Base-by-base conservation (phyloP, 2,329 filamentous ascomycete genomes). In the Colletotrichum scovillei region DNA sequence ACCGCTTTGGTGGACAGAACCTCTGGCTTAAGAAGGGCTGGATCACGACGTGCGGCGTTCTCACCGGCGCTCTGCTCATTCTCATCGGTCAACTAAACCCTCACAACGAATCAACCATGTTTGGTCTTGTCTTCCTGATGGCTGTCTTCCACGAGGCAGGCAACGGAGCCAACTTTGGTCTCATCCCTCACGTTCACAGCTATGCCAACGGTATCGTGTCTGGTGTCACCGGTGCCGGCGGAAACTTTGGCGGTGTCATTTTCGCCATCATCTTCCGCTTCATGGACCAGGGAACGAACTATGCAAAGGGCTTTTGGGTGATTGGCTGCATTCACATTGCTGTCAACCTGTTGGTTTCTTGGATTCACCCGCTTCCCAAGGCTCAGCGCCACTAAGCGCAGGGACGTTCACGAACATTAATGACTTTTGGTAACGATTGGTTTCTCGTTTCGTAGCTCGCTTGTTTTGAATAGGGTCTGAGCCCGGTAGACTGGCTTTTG, bases 211-310 rank as follows among this genome's bases (percentile, higher is more conserved):
- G 94, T 16, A 81, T 89, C 69, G 88, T 98, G 7, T 94, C 92
- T 1, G 95, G 95, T 14, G 85, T 94, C 46, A 92, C 94, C 0
- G 95, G 95, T 11, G 95, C 93, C 0, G 87, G 89, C 9, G 95
- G 95, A 1, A 98, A 98, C 78, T 82, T 98, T 11, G 95, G 95
- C 4, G 95, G 95, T 14, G 91, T 98, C 64, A 82, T 97, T 62
- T 97, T 97, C 78, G 93, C 94, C 24, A 90, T 97, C 79, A 90
- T 95, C 79, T 97, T 96, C 86, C 87, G 94, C 63, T 97, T 95
- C 82, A 85, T 86, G 81, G 83, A 83, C 68, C 86, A 89, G 62
- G 91, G 90, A 5, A 89, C 84, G 1, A 83, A 92, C 78, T 97
- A 95, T 79, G 90, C 87, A 12, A 91, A 87, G 80, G 90, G 90